phyloP scores from a whole-genome alignment of 495 filamentous ascomycete genomes.

The Rhizodiscina lignyota region DNA sequence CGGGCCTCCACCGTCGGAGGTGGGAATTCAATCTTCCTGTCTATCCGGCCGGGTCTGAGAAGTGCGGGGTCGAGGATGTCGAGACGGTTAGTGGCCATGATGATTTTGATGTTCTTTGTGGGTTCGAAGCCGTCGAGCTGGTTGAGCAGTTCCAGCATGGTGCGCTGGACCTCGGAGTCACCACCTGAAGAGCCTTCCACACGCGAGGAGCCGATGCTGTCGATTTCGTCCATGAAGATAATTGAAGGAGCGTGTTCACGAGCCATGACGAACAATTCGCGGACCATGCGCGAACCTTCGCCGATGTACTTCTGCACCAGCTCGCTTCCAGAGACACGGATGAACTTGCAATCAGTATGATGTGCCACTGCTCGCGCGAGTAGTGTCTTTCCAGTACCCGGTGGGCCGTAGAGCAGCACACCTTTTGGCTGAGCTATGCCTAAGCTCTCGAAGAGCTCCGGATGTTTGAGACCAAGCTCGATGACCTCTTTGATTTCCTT shows the following conservation, averaged over 20 bases:
- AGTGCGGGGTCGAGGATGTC: conserved; percentile 95
- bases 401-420: conserved; percentile 90
- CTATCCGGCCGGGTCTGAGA: conserved; percentile 85
- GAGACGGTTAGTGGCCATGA: conserved; percentile 97
- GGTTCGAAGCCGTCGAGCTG: conserved; percentile 98
- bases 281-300: conserved; percentile 95
- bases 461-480: conserved; percentile 94
- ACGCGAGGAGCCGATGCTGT: conserved; percentile 92
- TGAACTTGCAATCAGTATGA: conserved; percentile 97
- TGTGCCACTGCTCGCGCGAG: conserved; percentile 92
- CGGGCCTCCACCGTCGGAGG: conserved; percentile 93
- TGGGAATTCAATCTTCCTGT: conserved; percentile 98
- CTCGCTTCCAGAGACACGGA: conserved; percentile 89
- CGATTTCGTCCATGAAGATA: conserved; percentile 99
- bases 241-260: conserved; percentile 98
- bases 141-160: conserved; percentile 97
- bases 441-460: conserved; percentile 94
- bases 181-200: conserved; percentile 90
- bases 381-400: conserved; percentile 93
- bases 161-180: conserved; percentile 97
- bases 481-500: conserved; percentile 99
- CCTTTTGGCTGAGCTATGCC: conserved; percentile 97
- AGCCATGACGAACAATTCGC: conserved; percentile 98
- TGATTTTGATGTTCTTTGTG: conserved; percentile 99
- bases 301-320: conserved; percentile 99